These are phyloP conservation scores for Ceratocystis cacaofunesta DNA, from an alignment of 2,329 filamentous ascomycete species.

Conservation along the genomic window DNA sequence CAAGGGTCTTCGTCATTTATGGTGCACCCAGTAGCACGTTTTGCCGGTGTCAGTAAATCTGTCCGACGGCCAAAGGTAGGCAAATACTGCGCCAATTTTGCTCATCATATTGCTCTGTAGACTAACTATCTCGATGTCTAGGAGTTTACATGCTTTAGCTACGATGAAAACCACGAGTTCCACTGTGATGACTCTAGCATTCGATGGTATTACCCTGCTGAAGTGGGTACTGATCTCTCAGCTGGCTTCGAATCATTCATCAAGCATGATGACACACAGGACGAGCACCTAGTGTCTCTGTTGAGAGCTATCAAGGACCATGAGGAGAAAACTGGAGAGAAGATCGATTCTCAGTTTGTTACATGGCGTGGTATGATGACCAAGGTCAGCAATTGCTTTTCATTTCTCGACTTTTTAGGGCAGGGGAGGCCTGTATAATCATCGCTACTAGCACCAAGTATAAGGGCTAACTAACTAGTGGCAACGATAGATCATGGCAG, in stretches of 20 bases:
- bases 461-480: constrained; percentile 3
- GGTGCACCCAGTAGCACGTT: constrained; percentile 55
- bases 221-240: constrained; percentile 57
- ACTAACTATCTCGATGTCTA: constrained; percentile 23
- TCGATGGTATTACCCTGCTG: constrained; percentile 74
- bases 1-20: constrained; percentile 32
- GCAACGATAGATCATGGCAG: constrained; percentile 56
- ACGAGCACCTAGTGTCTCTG: constrained; percentile 77
- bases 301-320: constrained; percentile 59
- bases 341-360: constrained; percentile 61
- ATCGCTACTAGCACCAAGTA: background rate
- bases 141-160: constrained; percentile 91
- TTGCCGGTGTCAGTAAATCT: constrained; percentile 50
- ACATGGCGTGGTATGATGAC: constrained; percentile 99
- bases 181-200: constrained; percentile 64
- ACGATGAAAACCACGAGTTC: constrained; percentile 68
- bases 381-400: constrained; percentile 42
- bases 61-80: constrained; percentile 59
- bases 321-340: constrained; percentile 53
- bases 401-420: background rate
- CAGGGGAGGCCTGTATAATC: no score
- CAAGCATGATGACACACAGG: constrained; percentile 65
- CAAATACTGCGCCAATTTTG: no score
- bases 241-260: constrained; percentile 69
- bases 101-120: no score